Evolutionary conservation across 2,329 filamentous ascomycete species (phyloP).

Genomic region (Thielaviopsis musarum): DNA sequence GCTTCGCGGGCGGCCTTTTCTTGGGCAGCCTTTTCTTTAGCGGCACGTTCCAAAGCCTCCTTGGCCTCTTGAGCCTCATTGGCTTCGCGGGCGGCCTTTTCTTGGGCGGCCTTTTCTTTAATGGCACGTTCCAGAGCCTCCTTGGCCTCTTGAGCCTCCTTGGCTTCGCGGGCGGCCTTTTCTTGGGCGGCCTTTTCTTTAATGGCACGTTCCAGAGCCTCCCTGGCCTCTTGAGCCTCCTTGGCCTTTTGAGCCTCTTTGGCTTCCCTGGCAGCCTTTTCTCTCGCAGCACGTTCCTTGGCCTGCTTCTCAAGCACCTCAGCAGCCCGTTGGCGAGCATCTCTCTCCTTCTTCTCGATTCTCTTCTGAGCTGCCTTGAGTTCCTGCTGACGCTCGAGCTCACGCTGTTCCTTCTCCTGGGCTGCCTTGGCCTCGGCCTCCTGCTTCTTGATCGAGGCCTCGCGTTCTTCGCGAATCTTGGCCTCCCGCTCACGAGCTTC

Average conservation of each 20-base stretch:
- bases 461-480: slow-evolving; percentile 20
- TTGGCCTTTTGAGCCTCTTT: no score
- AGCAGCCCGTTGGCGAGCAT: no score
- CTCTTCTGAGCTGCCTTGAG: no score
- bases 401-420: not conserved
- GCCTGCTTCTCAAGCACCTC: no score
- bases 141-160: not conserved
- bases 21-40: not conserved
- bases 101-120: not conserved
- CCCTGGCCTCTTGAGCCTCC: not conserved
- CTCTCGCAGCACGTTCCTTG: not conserved
- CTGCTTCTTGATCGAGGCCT: not conserved
- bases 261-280: not conserved
- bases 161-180: not conserved
- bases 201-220: not conserved
- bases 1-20: not conserved
- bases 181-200: not conserved
- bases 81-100: not conserved
- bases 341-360: no score
- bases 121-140: not conserved
- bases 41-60: not conserved
- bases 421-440: slow-evolving; percentile 1
- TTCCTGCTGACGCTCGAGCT: no score
- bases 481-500: slow-evolving; percentile 7
- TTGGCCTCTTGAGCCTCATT: slow-evolving; percentile 12